A percentile compares a stretch with the other conserved stretches of the same genome.
Evolutionary conservation across 2,329 filamentous ascomycete species (phyloP).

Genomic region (Kalaharituber pfeilii): DNA sequence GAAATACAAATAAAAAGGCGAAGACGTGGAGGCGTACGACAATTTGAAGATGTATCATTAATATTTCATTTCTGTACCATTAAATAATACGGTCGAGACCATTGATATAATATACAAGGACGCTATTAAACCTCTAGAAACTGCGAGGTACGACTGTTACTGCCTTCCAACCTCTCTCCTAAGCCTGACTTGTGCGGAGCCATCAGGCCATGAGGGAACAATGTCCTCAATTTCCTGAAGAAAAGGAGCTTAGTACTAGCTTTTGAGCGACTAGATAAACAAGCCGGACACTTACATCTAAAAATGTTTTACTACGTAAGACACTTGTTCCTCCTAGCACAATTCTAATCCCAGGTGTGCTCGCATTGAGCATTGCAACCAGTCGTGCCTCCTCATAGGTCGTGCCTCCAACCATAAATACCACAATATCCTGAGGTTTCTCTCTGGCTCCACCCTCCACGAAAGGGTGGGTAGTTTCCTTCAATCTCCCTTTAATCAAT

Average conservation of each 20-base stretch:
- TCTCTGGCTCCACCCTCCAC: slow-evolving; percentile 80
- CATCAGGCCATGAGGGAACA: slow-evolving; percentile 58
- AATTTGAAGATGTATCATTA: too few species aligned
- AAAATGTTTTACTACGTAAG: slow-evolving; percentile 72
- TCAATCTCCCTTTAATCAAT: slow-evolving; percentile 76
- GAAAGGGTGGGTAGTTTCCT: slow-evolving; percentile 80
- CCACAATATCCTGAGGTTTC: slow-evolving; percentile 88
- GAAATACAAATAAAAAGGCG: too few species aligned
- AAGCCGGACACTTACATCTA: slow-evolving; percentile 44
- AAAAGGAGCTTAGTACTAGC: slow-evolving; percentile 2
- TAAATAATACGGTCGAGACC: too few species aligned
- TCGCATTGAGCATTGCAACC: slow-evolving; percentile 86
- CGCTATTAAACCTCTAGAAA: too few species aligned
- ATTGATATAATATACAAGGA: too few species aligned
- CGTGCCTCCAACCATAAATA: slow-evolving; percentile 84
- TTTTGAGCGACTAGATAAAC: background rate
- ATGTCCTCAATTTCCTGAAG: slow-evolving; percentile 65
- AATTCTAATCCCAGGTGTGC: slow-evolving; percentile 70
- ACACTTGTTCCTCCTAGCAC: slow-evolving; percentile 77
- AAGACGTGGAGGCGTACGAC: too few species aligned
- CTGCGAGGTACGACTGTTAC: too few species aligned
- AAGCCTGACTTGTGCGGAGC: background rate
- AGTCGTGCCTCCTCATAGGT: slow-evolving; percentile 97
- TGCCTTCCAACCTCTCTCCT: background rate
- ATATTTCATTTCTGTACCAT: too few species aligned